These are phyloP conservation scores for Apiotrichum mycotoxinovorans DNA, from an alignment of 1,284 basidiomycete species.

Conservation along the genomic window DNA sequence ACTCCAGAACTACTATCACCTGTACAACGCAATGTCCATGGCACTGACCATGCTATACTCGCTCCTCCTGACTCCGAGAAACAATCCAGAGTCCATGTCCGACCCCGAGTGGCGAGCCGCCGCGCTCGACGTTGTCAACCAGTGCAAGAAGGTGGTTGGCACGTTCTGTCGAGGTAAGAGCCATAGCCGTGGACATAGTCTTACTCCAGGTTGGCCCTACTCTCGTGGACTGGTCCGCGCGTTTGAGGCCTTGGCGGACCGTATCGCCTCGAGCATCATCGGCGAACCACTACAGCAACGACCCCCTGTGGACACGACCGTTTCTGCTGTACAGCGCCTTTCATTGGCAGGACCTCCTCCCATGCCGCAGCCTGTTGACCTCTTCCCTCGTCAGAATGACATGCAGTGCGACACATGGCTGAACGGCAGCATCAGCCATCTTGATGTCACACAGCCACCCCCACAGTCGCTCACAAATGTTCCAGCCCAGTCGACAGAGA, in stretches of 20 bases:
- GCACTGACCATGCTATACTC: conserved; percentile 9
- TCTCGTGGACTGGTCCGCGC: not conserved
- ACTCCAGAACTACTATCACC: conserved; percentile 8
- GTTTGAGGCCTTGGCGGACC: not conserved
- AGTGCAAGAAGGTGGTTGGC: not conserved
- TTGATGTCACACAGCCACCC: not conserved
- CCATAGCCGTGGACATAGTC: too few relatives aligned
- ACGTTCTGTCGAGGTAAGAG: not conserved
- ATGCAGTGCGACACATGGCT: not conserved
- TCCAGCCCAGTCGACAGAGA: not conserved
- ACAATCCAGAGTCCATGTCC: not conserved
- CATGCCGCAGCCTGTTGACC: not conserved
- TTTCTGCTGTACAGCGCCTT: not conserved
- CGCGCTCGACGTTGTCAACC: not conserved
- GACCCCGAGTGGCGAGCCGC: not conserved
- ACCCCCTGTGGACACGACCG: not conserved
- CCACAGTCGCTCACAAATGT: not conserved
- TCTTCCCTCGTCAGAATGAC: not conserved
- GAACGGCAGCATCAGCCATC: not conserved
- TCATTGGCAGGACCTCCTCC: not conserved
- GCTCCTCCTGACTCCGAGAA: not conserved
- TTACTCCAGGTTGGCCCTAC: not conserved
- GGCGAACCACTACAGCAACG: not conserved
- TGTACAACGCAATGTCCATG: conserved; percentile 8
- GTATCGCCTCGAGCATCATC: not conserved